These are phyloP conservation scores for Irpex rosettiformis DNA, from an alignment of 1,284 basidiomycete genomes.

Conservation along the genomic window DNA sequence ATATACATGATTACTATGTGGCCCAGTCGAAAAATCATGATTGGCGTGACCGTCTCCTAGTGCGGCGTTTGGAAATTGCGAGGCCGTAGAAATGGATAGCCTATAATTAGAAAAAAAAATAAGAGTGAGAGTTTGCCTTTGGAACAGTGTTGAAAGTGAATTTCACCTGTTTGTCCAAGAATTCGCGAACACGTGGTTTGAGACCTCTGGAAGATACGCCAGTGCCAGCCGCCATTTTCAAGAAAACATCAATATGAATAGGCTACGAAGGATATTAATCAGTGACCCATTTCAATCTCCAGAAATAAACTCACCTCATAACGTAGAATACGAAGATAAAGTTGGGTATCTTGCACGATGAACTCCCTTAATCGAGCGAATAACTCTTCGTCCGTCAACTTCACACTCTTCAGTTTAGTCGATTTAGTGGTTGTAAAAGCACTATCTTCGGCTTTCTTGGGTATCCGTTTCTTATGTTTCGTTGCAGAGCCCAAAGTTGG, in stretches of 20 bases:
- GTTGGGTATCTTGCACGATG: constrained; percentile 41
- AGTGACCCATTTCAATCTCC: not conserved
- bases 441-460: no score
- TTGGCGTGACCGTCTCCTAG: constrained; percentile 22
- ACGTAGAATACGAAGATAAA: constrained; percentile 55
- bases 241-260: constrained; percentile 53
- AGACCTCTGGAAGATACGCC: constrained; percentile 32
- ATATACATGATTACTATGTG: no score
- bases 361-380: constrained; percentile 34
- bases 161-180: constrained; percentile 58
- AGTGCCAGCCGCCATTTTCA: constrained; percentile 31
- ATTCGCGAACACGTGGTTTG: constrained; percentile 40
- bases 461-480: no score
- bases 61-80: constrained; percentile 25
- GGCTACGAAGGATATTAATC: constrained; percentile 38
- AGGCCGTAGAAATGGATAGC: constrained; percentile 51
- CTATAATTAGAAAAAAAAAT: constrained; percentile 52
- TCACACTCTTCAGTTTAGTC: no score
- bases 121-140: not conserved
- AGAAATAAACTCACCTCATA: constrained; percentile 48
- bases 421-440: no score
- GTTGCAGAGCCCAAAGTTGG: not conserved
- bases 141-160: not conserved
- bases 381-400: constrained; percentile 33
- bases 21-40: no score